Conservation (phyloP, 169 alveolate species). For the Theileria sp. region DNA sequence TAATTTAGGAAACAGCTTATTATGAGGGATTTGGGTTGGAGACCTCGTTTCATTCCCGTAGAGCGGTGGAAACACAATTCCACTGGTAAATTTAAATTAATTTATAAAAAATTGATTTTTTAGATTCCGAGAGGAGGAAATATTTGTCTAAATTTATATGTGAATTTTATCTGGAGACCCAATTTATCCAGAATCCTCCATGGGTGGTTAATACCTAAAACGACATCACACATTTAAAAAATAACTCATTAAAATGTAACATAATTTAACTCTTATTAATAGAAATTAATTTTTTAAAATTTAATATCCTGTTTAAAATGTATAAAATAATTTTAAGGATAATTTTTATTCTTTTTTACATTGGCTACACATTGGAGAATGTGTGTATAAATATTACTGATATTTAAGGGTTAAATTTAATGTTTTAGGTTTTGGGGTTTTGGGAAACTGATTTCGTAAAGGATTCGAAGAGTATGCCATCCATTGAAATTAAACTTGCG, state of each 20-base stretch:
- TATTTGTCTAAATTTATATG: slow-evolving; percentile 31
- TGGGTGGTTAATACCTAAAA: slow-evolving; percentile 20
- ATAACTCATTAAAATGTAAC: neutral
- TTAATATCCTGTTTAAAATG: neutral
- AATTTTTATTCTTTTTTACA: neutral
- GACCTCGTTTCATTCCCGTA: slow-evolving; percentile 9
- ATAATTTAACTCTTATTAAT: neutral
- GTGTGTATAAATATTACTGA: neutral
- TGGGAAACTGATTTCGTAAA: slow-evolving; percentile 59
- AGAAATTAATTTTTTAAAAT: neutral
- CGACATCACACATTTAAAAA: slow-evolving; percentile 25
- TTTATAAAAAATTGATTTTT: neutral
- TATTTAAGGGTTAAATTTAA: neutral
- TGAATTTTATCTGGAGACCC: slow-evolving; percentile 53
- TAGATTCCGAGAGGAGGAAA: slow-evolving; percentile 16
- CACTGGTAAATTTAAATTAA: neutral
- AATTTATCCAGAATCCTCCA: slow-evolving; percentile 35
- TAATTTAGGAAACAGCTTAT: slow-evolving; percentile 15
- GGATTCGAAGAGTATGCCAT: slow-evolving; percentile 73
- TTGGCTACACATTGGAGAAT: neutral
- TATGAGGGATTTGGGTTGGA: slow-evolving; percentile 50
- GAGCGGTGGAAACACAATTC: slow-evolving; percentile 10
- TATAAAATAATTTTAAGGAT: neutral
- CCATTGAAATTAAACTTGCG: slow-evolving; percentile 75
- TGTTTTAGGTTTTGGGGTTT: slow-evolving; percentile 5